These are phyloP conservation scores for Zygotorulaspora florentina DNA, from an alignment of 805 yeast species.

Conservation along the genomic window DNA sequence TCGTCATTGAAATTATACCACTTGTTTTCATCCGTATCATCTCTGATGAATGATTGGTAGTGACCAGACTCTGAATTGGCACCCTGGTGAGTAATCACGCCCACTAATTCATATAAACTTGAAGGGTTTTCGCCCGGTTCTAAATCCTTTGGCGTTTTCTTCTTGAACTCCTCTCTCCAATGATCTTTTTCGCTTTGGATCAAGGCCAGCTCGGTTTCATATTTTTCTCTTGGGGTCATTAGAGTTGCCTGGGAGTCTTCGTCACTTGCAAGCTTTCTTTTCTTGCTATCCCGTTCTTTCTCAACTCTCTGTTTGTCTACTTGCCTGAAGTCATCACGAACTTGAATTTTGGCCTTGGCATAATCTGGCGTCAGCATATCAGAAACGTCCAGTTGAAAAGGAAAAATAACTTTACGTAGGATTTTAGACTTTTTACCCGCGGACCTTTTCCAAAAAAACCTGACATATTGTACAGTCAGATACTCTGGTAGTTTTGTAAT, in stretches of 20 bases:
- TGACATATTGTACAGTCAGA: constrained; percentile 84
- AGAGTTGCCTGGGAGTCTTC: constrained; percentile 12
- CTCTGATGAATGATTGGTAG: constrained; percentile 84
- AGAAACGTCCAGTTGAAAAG: constrained; percentile 83
- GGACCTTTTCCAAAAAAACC: constrained; percentile 95
- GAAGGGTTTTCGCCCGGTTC: constrained; percentile 73
- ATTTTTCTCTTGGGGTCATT: constrained; percentile 49
- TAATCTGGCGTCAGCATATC: constrained; percentile 82
- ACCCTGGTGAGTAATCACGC: constrained; percentile 90
- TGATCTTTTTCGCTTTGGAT: constrained; percentile 47
- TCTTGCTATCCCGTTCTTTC: constrained; percentile 67
- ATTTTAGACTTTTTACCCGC: constrained; percentile 89
- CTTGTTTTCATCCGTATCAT: constrained; percentile 63
- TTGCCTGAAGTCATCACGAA: constrained; percentile 72
- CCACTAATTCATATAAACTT: constrained; percentile 76
- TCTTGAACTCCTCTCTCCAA: constrained; percentile 44
- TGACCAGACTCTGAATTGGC: constrained; percentile 97
- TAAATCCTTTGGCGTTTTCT: constrained; percentile 46
- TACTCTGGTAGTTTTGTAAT: constrained; percentile 81
- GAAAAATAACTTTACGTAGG: constrained; percentile 89
- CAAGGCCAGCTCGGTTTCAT: constrained; percentile 46
- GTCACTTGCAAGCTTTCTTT: constrained; percentile 37
- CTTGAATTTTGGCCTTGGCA: constrained; percentile 57
- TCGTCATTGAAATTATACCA: constrained; percentile 98
- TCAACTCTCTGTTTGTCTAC: constrained; percentile 72